A percentile compares a stretch with the other conserved stretches of the same genome.
Conservation (phyloP, 2,329 filamentous ascomycete genomes). For the Pyrenophora teres region DNA sequence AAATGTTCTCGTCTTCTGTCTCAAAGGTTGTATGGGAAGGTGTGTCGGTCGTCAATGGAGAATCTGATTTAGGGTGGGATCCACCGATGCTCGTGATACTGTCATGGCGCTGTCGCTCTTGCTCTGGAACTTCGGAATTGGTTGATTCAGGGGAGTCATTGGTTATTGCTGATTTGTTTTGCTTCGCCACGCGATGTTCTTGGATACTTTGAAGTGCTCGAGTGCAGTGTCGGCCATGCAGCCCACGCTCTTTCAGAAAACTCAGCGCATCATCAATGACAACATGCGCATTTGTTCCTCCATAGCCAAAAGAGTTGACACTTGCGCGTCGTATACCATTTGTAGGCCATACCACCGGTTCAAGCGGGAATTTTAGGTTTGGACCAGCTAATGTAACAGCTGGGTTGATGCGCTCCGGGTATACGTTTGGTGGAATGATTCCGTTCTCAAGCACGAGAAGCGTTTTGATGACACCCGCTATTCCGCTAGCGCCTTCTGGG, state of each 20-base stretch:
- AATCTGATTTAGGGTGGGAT: too few species aligned
- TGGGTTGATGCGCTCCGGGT: constrained; percentile 34
- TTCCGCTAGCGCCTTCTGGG: constrained; percentile 46
- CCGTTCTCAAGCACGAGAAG: constrained; percentile 47
- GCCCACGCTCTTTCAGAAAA: constrained; percentile 3
- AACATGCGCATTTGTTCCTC: constrained; percentile 30
- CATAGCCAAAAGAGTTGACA: constrained; percentile 37
- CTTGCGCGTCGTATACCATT: constrained; percentile 19
- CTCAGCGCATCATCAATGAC: constrained; percentile 22
- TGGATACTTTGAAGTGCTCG: not conserved
- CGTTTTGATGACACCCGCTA: constrained; percentile 47
- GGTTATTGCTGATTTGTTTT: not conserved
- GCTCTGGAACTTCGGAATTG: too few species aligned
- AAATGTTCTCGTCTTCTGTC: not conserved
- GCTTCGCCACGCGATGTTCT: not conserved
- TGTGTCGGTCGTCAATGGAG: not conserved
- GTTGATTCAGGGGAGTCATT: not conserved
- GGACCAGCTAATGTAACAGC: constrained; percentile 12
- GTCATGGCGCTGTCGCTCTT: too few species aligned
- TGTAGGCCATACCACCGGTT: constrained; percentile 16
- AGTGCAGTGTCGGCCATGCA: constrained; percentile 6
- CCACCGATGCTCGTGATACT: too few species aligned
- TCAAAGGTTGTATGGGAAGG: not conserved
- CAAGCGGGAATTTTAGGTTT: constrained; percentile 15
- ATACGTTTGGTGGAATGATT: constrained; percentile 17